Evolutionary conservation across 305 asterid species (phyloP).

Genomic region (Plantago coronopus): DNA sequence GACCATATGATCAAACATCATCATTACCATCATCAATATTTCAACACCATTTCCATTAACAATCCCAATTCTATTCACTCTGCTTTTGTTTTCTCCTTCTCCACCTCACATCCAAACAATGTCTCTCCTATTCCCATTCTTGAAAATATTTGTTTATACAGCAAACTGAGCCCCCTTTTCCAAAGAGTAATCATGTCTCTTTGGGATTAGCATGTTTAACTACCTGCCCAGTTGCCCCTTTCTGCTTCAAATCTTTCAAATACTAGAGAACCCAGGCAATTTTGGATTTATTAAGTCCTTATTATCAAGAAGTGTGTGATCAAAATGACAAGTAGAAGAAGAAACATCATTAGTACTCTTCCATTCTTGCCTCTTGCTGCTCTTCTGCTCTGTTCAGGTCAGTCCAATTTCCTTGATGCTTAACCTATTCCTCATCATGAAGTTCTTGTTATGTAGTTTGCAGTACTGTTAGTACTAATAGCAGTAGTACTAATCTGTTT

Average conservation of each 20-base stretch:
- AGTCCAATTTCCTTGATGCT: conserved; percentile 1
- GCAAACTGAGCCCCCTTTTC: conserved; percentile 26
- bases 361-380: conserved; percentile 36
- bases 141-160: conserved; percentile 21
- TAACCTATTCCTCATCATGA: neutral
- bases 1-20: conserved; percentile 29
- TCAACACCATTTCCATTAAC: conserved; percentile 34
- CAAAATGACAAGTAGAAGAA: conserved; percentile 11
- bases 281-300: conserved; percentile 4
- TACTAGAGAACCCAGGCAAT: conserved; percentile 6
- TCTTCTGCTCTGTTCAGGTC: conserved; percentile 50
- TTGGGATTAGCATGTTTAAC: conserved; percentile 31
- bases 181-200: conserved; percentile 35
- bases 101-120: conserved; percentile 13
- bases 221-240: conserved; percentile 9
- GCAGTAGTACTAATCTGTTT: neutral
- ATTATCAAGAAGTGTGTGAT: neutral
- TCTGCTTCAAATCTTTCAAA: conserved; percentile 22
- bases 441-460: no score
- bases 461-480: no score
- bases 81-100: conserved; percentile 22
- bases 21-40: conserved; percentile 53
- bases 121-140: conserved; percentile 21
- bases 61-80: conserved; percentile 43
- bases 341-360: conserved; percentile 23